Conservation (phyloP, 2,329 filamentous ascomycete genomes). For the Xylariales sp. region DNA sequence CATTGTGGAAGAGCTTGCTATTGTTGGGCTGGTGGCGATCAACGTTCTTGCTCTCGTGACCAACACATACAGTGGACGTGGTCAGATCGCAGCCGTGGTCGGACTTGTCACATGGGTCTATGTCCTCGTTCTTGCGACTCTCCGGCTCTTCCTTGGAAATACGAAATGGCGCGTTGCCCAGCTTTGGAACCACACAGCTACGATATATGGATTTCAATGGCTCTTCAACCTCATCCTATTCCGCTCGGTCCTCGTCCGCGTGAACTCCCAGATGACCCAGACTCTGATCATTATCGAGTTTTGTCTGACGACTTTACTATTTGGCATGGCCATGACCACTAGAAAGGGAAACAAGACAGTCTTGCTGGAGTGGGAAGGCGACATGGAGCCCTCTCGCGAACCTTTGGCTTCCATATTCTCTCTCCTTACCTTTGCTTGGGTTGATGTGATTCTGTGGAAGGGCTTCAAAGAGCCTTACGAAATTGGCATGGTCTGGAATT, state of each 20-base stretch:
- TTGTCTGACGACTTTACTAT: constrained; percentile 65
- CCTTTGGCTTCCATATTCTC: constrained; percentile 86
- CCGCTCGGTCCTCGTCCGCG: constrained; percentile 79
- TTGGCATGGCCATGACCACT: constrained; percentile 71
- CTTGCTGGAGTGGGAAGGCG: constrained; percentile 81
- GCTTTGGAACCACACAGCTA: constrained; percentile 89
- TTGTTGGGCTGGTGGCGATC: constrained; percentile 66
- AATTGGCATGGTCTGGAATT: constrained; percentile 85
- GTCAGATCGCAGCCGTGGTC: constrained; percentile 56
- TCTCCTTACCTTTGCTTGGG: constrained; percentile 82
- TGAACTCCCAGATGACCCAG: constrained; percentile 57
- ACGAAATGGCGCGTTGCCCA: constrained; percentile 63
- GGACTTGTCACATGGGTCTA: constrained; percentile 78
- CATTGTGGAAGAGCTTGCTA: constrained; percentile 68
- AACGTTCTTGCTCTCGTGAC: constrained; percentile 62
- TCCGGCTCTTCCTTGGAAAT: constrained; percentile 65
- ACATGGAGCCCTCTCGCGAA: constrained; percentile 80
- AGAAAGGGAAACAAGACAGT: constrained; percentile 91
- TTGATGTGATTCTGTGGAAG: constrained; percentile 82
- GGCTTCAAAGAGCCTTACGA: constrained; percentile 84
- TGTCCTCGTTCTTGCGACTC: constrained; percentile 64
- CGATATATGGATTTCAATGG: constrained; percentile 81
- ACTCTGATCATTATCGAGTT: constrained; percentile 71
- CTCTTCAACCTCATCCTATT: constrained; percentile 70
- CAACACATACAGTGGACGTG: constrained; percentile 53